Base-by-base conservation (phyloP, 495 filamentous ascomycete species). In the Tetracladium setigerum region DNA sequence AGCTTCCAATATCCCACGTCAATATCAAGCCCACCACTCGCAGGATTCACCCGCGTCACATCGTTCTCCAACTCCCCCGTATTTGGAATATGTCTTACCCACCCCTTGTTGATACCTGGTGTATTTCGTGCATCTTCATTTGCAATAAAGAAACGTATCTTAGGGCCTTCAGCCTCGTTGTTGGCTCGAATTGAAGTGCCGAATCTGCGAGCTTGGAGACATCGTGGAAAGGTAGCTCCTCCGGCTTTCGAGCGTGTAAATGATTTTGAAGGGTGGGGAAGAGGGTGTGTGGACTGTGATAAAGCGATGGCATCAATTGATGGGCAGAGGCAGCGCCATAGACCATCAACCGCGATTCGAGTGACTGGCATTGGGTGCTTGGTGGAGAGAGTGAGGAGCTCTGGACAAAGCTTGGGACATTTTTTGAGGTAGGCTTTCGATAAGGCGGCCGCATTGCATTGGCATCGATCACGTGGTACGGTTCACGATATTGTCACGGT, bases 321-420 rank as follows among this genome's bases (percentile, higher is more conserved):
- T 31, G 80, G 82, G 63, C 81, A 83, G 22, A 87, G 66, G 63
- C 74, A 81, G 56, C 77, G 74, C 81, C 79, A 84, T 37, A 86
- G 68, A 45, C 77, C 81, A 61, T 84, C 80, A 34, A 81, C 50
- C 27, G 72, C 59, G 30, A 78, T 56, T 49, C 69, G 57, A 44
- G 39, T 42, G 9, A 38, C 32, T 30, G 44, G 45, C 57, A 60
- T 60, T 57, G 48, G 41, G 32, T 22, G 35, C 6, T 43, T 41
- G 44, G 22, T 19, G 39, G 45, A 17, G 35, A 14, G 35, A 38
- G 35, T 15, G 17, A 14, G 14, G n/a, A 3, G 14, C 9, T 38
- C 6, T 3, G 35, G n/a, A 15, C 35, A 33, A 44, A 40, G 36
- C 41, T 52, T 52, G 13, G 30, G 38, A 24, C 8, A 38, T 44